These are phyloP conservation scores for Cordyceps javanica DNA, from an alignment of 2,329 filamentous ascomycete species.

Conservation along the genomic window DNA sequence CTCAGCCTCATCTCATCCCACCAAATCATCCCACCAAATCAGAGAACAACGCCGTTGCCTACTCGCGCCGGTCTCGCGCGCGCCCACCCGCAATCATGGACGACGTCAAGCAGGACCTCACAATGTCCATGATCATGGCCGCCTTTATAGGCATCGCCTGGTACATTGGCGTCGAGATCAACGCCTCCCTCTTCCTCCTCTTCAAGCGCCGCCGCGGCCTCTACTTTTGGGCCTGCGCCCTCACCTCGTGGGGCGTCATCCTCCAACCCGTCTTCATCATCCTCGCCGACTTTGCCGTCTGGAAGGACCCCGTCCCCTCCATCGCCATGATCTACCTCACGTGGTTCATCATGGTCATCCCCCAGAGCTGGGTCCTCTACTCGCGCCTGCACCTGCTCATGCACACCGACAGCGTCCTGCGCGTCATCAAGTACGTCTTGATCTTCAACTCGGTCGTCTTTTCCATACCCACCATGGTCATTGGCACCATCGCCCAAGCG, in stretches of 20 bases:
- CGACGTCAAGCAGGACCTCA: constrained; percentile 17
- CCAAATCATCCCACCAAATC: too few species aligned
- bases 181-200: constrained; percentile 23
- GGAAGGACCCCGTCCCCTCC: constrained; percentile 13
- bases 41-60: too few species aligned
- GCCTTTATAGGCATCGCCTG: constrained; percentile 31
- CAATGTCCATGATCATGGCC: constrained; percentile 28
- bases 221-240: constrained; percentile 29
- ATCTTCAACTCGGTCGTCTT: constrained; percentile 45
- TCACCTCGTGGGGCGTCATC: constrained; percentile 24
- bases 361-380: constrained; percentile 53
- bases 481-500: constrained; percentile 42
- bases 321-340: constrained; percentile 18
- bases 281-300: constrained; percentile 28
- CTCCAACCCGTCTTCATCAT: constrained; percentile 36
- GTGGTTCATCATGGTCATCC: constrained; percentile 45
- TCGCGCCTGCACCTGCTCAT: constrained; percentile 54
- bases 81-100: constrained; percentile 10
- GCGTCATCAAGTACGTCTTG: constrained; percentile 48
- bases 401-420: constrained; percentile 39
- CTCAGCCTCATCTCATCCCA: not conserved
- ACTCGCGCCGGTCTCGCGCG: too few species aligned
- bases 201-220: constrained; percentile 24
- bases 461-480: constrained; percentile 46
- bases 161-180: constrained; percentile 26